Percentiles rank a stretch among this genome's conserved stretches.
Evolutionary conservation across 1,284 basidiomycete species (phyloP).

Genomic region (Sporisorium sorghi): DNA sequence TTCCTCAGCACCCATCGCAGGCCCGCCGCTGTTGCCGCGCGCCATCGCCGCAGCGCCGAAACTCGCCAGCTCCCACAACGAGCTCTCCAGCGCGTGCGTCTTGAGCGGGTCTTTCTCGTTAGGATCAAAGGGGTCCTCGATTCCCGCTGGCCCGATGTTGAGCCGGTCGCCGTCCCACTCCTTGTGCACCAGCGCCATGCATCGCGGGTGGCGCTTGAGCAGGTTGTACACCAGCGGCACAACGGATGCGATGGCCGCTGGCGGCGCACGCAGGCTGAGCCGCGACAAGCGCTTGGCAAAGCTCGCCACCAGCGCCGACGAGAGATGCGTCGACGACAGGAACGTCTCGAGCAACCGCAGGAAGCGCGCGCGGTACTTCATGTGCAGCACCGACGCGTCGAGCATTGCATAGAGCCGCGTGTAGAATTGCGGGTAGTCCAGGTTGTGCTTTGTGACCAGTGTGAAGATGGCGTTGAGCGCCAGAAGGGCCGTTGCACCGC

Average conservation of each 20-base stretch:
- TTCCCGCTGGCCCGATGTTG: conserved; percentile 55
- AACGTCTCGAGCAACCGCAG: conserved; percentile 92
- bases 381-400: conserved; percentile 80
- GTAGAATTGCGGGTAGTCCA: conserved; percentile 97
- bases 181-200: conserved; percentile 91
- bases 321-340: conserved; percentile 89
- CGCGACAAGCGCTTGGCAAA: conserved; percentile 92
- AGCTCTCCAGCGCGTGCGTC: conserved; percentile 84
- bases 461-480: conserved; percentile 92
- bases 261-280: conserved; percentile 84
- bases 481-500: conserved; percentile 84
- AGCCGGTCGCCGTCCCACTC: conserved; percentile 62
- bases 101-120: conserved; percentile 80
- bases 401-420: conserved; percentile 90
- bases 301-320: conserved; percentile 87
- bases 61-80: conserved; percentile 89
- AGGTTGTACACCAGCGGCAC: conserved; percentile 96
- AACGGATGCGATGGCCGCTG: conserved; percentile 87
- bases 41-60: conserved; percentile 71
- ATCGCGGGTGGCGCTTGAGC: conserved; percentile 87
- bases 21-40: conserved; percentile 23
- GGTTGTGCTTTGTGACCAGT: conserved; percentile 90
- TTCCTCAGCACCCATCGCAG: conserved; percentile 21
- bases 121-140: conserved; percentile 74
- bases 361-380: conserved; percentile 92